Base-by-base conservation (phyloP, 139 green algal genomes). In the Medakamo hakoo region DNA sequence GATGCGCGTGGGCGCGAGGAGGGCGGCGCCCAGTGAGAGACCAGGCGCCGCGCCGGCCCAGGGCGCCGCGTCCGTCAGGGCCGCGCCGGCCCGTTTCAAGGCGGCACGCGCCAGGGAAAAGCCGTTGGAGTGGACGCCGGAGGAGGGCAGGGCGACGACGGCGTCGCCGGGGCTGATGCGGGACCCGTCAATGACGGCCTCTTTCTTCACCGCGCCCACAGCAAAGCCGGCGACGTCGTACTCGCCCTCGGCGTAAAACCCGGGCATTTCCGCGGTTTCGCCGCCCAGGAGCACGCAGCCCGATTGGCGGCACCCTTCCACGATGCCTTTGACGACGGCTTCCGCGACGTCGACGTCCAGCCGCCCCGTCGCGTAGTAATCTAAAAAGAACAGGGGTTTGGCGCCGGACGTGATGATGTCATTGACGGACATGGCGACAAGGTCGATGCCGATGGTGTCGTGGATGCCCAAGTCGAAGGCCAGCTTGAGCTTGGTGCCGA, bases 181-280 rank as follows among this genome's bases (percentile, higher is more conserved):
- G 27, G 74, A 85, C 57, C 91, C 91, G 68, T 96, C 86, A 62
- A 98, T 94, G 16, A 98, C 74, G 27, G 73, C 74, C 19, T 87
- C 80, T 78, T 96, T 86, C 82, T 94, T 93, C 1, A 98, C 92
- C 9, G 83, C 67, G n/a, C 92, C 92, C 49, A 98, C 92, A 19
- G 92, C 92, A 77, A 98, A 98, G 59, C 92, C 92, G 22, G 89
- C 93, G 58, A 98, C 78, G 79, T 98, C 92, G 72, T 98, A 98
- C 73, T 98, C 92, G 30, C 89, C 93, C n/a, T 78, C 73, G n/a
- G 76, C 58, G 76, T 98, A 98, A 64, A 98, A 96, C 27, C 91
- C 92, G 4, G 91, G 92, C 92, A 98, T 98, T 80, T 98, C 92
- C 4, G 92, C 92, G 0, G 92, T 98, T 83, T 98, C 92, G 28